Evolutionary conservation across 2,329 filamentous ascomycete species (phyloP).

Genomic region (Podosphaera fusca): DNA sequence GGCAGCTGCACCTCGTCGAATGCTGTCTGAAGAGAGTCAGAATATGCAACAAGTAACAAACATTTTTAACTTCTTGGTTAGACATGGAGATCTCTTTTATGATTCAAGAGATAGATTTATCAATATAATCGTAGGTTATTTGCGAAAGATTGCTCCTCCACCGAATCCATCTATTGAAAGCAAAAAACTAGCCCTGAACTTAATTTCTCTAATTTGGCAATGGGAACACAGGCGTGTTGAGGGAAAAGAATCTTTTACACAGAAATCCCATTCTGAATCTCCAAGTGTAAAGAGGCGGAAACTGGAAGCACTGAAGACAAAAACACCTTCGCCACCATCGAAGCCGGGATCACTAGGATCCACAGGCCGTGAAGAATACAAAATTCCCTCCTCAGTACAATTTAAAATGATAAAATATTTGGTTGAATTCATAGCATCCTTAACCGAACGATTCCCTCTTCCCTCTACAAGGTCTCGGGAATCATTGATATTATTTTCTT

Average conservation of each 20-base stretch:
- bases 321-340: constrained; percentile 30
- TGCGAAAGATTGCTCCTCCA: constrained; percentile 68
- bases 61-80: constrained; percentile 91
- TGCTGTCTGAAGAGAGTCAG: constrained; percentile 79
- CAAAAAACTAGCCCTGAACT: constrained; percentile 71
- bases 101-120: constrained; percentile 84
- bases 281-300: constrained; percentile 55
- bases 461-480: constrained; percentile 46
- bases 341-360: constrained; percentile 19
- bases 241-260: constrained; percentile 23
- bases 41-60: constrained; percentile 90
- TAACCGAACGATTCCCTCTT: constrained; percentile 65
- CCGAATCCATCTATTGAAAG: constrained; percentile 74
- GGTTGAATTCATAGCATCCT: constrained; percentile 77
- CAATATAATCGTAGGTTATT: constrained; percentile 64
- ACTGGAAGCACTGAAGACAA: constrained; percentile 31
- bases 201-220: constrained; percentile 75
- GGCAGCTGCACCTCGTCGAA: constrained; percentile 75
- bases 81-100: constrained; percentile 82
- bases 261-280: constrained; percentile 35
- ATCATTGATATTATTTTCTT: constrained; percentile 20
- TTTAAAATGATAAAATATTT: constrained; percentile 82
- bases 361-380: constrained; percentile 38
- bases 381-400: constrained; percentile 42
- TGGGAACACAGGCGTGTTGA: constrained; percentile 76